Evolutionary conservation across 2,329 filamentous ascomycete species (phyloP), one percentile per base, ranked within the genome.

Genomic region (Aspergillus sergii): DNA sequence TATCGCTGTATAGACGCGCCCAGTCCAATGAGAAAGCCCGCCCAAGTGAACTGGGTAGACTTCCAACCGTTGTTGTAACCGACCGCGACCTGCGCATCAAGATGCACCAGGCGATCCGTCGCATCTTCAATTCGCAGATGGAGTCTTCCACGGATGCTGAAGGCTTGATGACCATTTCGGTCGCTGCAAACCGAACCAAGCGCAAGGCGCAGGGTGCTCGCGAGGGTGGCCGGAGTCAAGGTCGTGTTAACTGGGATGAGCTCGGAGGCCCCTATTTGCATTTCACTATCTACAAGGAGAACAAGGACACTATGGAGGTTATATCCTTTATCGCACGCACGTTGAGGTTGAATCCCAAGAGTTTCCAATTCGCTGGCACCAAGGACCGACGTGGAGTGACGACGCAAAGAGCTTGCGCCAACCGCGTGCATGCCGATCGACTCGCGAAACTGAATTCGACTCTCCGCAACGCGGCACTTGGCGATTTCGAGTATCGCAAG

Each of bases 291-390:
- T 96, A 94, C 86, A 97, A 97, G 80, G 94, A 97, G 80, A 97
- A 97, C 80, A 94, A 94, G 74, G 94, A 97, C 75, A 97, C 94
- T 1, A 96, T 97, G 91, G 94, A 97, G 71, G 90, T 92, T 0
- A 84, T 96, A 59, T 89, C 88, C 59, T 92, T 91, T 72, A 85
- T 97, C 46, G 87, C 89, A 1, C 90, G 90, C 50, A 85, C 90
- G 67, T 80, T 96, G 66, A 91, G 90, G 73, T 82, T 91, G 67
- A 85, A 85, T 46, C 74, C 84, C 4, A 93, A 91, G 75, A 84
- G 86, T 30, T 91, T 94, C 69, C 85, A 88, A 62, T 94, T 97
- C 71, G 93, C 94, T 4, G 94, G 94, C 10, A 97, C 93, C 63
- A 97, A 97, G 78, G 94, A 97, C 75, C 87, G 93, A 54, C 89